Base-by-base conservation (phyloP, 139 green algal genomes). In the Yamagishiella unicocca region DNA sequence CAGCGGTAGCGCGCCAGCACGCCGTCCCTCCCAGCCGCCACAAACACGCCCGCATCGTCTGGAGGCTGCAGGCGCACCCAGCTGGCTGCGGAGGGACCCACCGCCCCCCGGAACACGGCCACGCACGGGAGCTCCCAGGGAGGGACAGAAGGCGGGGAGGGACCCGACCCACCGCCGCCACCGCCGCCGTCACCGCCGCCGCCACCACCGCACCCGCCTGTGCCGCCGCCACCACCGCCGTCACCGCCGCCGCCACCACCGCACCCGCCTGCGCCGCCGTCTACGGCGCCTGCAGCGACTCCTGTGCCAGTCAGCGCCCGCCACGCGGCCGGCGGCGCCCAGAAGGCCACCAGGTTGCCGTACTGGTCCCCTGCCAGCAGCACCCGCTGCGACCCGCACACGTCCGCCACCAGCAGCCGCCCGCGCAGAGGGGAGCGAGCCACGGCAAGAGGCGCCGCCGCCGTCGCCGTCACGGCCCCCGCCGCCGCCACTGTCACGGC, bases 321-420 rank as follows among this genome's bases (percentile, higher is more conserved):
- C 85, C 67, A 53, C 33, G 37, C 55, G 21, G 25, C 27, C 2
- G 33, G 64, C 24, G 70, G 87, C 40, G 83, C 7, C n/a, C n/a
- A 42, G 66, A 87, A 90, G 1, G 31, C 54, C n/a, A 84, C 1
- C 37, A 90, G 31, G 53, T 62, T 68, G 42, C 87, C 87, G 50
- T 90, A 43, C 50, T 90, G 79, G 70, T 90, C 87, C 0, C 87
- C 87, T 35, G 78, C 84, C 40, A 87, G 50, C 9, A 90, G 37
- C 54, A 79, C 10, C 29, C 77, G 33, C 4, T 53, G 58, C 6
- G 25, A 4, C 10, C 25, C 0, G 42, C 79, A 77, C 38, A 80
- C 79, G 55, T 78, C 78, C 0, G 25, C 79, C 35, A 79, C 84
- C 27, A 79, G 75, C 17, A 90, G 46, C 29, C 87, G 68, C 12